These are phyloP conservation scores for Rhizodiscina lignyota DNA, from an alignment of 495 filamentous ascomycete species.

Conservation along the genomic window DNA sequence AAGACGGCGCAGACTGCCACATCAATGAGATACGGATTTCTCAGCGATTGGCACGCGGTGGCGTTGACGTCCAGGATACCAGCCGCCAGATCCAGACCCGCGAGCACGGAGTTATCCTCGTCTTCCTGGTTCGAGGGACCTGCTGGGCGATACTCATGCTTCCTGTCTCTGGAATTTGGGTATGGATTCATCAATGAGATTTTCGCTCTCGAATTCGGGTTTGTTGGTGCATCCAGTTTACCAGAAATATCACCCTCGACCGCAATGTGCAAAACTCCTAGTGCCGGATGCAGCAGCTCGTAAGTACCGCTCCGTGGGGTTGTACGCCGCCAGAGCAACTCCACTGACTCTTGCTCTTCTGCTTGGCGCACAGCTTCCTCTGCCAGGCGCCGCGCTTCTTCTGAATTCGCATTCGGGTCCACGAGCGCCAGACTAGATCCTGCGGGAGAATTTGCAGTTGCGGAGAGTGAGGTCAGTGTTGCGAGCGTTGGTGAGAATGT, in stretches of 20 bases:
- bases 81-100: conserved; percentile 31
- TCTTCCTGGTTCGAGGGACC: conserved; percentile 17
- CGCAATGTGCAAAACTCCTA: conserved; percentile 21
- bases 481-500: conserved; percentile 57
- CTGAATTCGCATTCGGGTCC: conserved; percentile 26
- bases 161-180: too few relatives aligned
- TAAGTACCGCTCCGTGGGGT: conserved; percentile 30
- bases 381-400: conserved; percentile 23
- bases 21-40: conserved; percentile 59
- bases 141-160: too few relatives aligned
- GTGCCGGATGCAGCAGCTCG: conserved; percentile 54
- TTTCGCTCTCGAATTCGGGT: conserved; percentile 5
- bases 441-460: conserved; percentile 31
- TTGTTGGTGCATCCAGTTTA: conserved; percentile 14
- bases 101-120: conserved; percentile 28
- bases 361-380: conserved; percentile 41
- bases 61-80: conserved; percentile 29
- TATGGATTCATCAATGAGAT: too few relatives aligned
- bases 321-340: conserved; percentile 39
- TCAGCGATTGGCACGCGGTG: conserved; percentile 27
- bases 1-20: conserved; percentile 51
- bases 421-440: conserved; percentile 23
- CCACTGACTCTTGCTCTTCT: conserved; percentile 54
- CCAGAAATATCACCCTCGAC: conserved; percentile 31
- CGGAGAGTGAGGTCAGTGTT: conserved; percentile 51